Conservation (phyloP, 2,329 filamentous ascomycete species). For the Hypoxylon rubiginosum region DNA sequence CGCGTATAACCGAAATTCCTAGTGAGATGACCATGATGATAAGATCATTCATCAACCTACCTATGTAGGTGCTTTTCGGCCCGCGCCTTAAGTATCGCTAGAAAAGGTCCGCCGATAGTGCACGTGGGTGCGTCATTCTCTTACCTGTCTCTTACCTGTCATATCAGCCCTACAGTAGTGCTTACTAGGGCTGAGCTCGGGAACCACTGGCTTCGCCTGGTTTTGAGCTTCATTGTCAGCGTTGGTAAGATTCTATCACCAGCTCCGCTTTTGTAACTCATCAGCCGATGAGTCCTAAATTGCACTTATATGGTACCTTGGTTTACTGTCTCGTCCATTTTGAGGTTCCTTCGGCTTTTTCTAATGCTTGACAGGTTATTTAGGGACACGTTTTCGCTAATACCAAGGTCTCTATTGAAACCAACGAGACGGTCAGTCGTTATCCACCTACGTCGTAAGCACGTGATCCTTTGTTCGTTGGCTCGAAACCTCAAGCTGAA, state of each 20-base stretch:
- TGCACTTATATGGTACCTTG: too few species aligned
- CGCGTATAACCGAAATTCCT: too few species aligned
- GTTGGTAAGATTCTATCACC: neutral
- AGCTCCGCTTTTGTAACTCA: too few species aligned
- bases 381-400: too few species aligned
- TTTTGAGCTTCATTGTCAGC: neutral
- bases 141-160: neutral
- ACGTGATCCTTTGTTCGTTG: neutral
- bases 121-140: neutral
- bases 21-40: too few species aligned
- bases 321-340: too few species aligned
- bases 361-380: too few species aligned
- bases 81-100: neutral
- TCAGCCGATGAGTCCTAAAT: too few species aligned
- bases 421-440: neutral
- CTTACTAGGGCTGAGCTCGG: neutral
- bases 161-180: slow-evolving; percentile 1
- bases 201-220: neutral
- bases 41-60: too few species aligned
- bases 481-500: neutral
- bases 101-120: neutral
- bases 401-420: neutral
- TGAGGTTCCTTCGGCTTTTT: too few species aligned
- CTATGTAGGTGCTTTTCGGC: too few species aligned
- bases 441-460: neutral